Percentiles rank a stretch among this genome's conserved stretches.
Evolutionary conservation across 139 green algal genomes (phyloP).

Genomic region (Tetradesmus obliquus): DNA sequence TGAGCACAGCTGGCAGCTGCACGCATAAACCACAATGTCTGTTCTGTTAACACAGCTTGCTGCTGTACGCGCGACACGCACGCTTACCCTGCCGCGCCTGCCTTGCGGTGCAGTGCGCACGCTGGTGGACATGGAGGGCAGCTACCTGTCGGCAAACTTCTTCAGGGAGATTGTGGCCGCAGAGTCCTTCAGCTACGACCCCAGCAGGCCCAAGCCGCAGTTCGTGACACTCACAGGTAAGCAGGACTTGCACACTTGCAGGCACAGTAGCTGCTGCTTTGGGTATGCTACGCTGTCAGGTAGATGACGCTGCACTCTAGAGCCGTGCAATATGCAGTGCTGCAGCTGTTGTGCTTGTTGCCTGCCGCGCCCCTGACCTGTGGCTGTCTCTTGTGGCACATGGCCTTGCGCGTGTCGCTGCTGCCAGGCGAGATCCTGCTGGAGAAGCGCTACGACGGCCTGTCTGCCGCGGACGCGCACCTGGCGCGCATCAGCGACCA

Average conservation of each 20-base stretch:
- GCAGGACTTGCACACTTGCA: not conserved
- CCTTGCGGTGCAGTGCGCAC: slow-evolving; percentile 58
- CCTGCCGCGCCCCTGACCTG: not conserved
- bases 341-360: not conserved
- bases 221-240: slow-evolving; percentile 66
- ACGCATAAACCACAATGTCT: too few relatives aligned
- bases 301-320: not conserved
- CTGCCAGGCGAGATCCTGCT: slow-evolving; percentile 53
- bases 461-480: slow-evolving; percentile 71
- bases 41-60: too few relatives aligned
- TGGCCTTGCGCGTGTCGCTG: not conserved
- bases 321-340: too few relatives aligned
- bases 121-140: slow-evolving; percentile 95
- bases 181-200: slow-evolving; percentile 72
- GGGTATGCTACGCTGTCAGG: not conserved
- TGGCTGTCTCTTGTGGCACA: not conserved
- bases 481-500: slow-evolving; percentile 84
- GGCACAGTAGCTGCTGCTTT: not conserved
- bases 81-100: not conserved
- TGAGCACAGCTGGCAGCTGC: too few relatives aligned
- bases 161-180: slow-evolving; percentile 88
- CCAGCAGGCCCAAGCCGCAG: slow-evolving; percentile 59
- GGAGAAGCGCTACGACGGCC: slow-evolving; percentile 66
- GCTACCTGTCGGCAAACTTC: slow-evolving; percentile 92
- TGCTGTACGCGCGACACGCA: not conserved